Base-by-base conservation (phyloP, 345 rosid species). In the Heritiera fomes region DNA sequence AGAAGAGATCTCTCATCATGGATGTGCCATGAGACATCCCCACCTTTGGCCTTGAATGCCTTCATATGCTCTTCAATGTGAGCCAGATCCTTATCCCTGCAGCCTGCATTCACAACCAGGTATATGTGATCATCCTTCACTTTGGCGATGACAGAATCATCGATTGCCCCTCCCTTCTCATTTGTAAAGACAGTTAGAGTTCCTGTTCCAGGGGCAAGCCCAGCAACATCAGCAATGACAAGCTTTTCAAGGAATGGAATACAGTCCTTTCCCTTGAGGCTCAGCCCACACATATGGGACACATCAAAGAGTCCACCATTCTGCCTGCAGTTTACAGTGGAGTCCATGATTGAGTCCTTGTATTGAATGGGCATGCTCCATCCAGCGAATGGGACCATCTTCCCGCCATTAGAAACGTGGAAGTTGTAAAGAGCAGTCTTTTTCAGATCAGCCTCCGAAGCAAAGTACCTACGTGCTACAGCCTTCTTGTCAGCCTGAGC, bases 361-460 rank as follows among this genome's bases (percentile, higher is more conserved):
- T 94, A 97, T 82, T 94, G 98, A 80, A 97, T 91, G 9, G 99
- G 99, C 99, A 97, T 97, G 87, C 98, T 88, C 98, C 98, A 97
- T 72, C 98, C 98, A 66, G 99, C 99, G 77, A 97, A 97, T 23
- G 98, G 99, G 65, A 93, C 99, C 99, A 94, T 97, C 88, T 97
- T 97, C 76, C 89, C 98, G 6, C 97, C 98, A 81, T 93, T 59
- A 13, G 89, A 83, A 17, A 94, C 88, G 41, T 95, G 99, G 83
- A 92, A 95, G 79, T 93, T 97, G 69, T 92, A 88, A 73, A 95
- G 97, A 53, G 79, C 98, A 1, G 98, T 97, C 81, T 97, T 94
- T 85, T 93, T 97, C 46, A 93, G 90, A 41, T 93, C 98, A 77
- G 92, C 88, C 60, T 89, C 99, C 0, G 98, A 85, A 53, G 94